Evolutionary conservation across 2,329 filamentous ascomycete species (phyloP).

Genomic region (Fusarium beomiforme): DNA sequence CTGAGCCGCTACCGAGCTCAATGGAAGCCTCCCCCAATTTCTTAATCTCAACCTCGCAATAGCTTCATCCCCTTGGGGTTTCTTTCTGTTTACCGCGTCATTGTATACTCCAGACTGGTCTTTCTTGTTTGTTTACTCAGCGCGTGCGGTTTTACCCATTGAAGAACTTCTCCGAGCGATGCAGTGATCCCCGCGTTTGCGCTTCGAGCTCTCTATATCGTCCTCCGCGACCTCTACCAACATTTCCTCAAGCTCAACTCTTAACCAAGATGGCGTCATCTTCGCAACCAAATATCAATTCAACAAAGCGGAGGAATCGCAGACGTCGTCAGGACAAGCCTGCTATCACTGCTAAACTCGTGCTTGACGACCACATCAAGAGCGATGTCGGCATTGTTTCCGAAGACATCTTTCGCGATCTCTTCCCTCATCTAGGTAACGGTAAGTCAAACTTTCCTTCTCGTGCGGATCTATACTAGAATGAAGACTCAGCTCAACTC

Average conservation of each 20-base stretch:
- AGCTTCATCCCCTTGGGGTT: conserved; percentile 9
- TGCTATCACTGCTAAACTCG: conserved; percentile 79
- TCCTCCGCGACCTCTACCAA: conserved; percentile 11
- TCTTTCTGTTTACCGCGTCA: not conserved
- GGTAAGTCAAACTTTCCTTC: conserved; percentile 53
- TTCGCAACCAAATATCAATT: conserved; percentile 38
- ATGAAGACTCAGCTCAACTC: conserved; percentile 9
- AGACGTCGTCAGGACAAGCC: conserved; percentile 74
- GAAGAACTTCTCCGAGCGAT: conserved; percentile 13
- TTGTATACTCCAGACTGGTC: conserved; percentile 1
- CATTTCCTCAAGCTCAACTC: not conserved
- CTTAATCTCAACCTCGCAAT: conserved; percentile 19
- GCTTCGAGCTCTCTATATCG: conserved; percentile 21
- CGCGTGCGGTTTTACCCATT: not conserved
- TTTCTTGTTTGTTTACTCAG: not conserved
- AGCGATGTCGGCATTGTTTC: conserved; percentile 88
- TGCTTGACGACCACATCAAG: conserved; percentile 86
- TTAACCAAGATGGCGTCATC: conserved; percentile 44
- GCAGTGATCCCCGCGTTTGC: conserved; percentile 33
- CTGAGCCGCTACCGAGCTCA: conserved; percentile 36
- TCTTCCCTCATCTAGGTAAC: conserved; percentile 73
- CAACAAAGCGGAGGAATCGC: conserved; percentile 56
- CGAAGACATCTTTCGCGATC: conserved; percentile 82
- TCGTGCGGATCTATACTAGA: not conserved
- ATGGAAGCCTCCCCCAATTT: conserved; percentile 28